Percentiles rank a stretch among this genome's conserved stretches.
These are phyloP conservation scores for Fusarium redolens DNA, from an alignment of 2,329 filamentous ascomycete genomes.

Conservation along the genomic window DNA sequence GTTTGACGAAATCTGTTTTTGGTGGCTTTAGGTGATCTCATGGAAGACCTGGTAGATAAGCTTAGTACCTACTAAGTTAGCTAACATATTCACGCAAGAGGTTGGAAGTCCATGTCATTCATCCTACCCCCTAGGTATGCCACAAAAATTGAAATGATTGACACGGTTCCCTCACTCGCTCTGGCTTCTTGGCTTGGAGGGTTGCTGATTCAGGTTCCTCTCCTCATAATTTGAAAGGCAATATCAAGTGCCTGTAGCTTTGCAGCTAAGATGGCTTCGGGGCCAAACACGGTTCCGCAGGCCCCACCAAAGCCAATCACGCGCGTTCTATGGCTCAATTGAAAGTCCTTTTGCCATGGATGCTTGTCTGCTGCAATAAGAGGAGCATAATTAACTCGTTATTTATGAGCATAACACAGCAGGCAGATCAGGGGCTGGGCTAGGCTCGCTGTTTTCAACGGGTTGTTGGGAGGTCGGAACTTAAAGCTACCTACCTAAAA, in stretches of 20 bases:
- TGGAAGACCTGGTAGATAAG: neutral
- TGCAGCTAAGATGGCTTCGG: slow-evolving; percentile 38
- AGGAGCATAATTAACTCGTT: slow-evolving; percentile 21
- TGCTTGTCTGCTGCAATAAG: slow-evolving; percentile 14
- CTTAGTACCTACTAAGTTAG: neutral
- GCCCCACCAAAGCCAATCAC: slow-evolving; percentile 33
- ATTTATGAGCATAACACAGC: slow-evolving; percentile 6
- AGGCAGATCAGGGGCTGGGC: slow-evolving; percentile 7
- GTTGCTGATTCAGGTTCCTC: slow-evolving; percentile 37
- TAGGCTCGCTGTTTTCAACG: neutral
- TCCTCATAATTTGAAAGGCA: slow-evolving; percentile 37
- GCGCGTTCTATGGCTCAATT: slow-evolving; percentile 25
- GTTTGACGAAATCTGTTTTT: slow-evolving; percentile 8
- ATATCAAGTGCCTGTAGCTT: slow-evolving; percentile 37
- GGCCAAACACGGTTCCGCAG: slow-evolving; percentile 27
- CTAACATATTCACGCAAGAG: neutral
- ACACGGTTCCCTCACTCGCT: neutral
- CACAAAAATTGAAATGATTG: neutral
- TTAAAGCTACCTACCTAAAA: neutral
- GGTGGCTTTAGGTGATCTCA: slow-evolving; percentile 18
- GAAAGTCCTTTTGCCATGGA: slow-evolving; percentile 27
- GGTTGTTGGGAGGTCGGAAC: neutral
- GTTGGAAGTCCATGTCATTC: slow-evolving; percentile 11
- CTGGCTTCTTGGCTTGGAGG: slow-evolving; percentile 21
- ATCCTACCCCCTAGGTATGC: neutral